Evolutionary conservation across 1,284 basidiomycete species (phyloP).

Genomic region (Quambalaria eucalypti): DNA sequence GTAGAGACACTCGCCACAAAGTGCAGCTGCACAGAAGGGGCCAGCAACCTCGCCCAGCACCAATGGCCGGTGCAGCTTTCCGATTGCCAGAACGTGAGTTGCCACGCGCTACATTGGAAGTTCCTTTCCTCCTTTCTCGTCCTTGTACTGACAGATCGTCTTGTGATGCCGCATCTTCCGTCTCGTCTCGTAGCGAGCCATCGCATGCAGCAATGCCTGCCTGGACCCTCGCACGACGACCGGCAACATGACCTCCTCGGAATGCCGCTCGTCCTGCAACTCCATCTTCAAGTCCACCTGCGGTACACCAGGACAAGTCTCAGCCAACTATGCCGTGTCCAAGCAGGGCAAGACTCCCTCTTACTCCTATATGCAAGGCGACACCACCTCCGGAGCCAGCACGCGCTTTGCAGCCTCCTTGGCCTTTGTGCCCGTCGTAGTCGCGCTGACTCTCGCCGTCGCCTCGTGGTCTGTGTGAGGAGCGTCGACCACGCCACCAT

Average conservation of each 20-base stretch:
- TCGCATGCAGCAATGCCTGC: slow-evolving; percentile 29
- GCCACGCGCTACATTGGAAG: too few species aligned
- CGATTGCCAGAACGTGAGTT: slow-evolving; percentile 38
- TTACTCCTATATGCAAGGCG: slow-evolving; percentile 29
- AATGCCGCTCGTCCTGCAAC: slow-evolving; percentile 23
- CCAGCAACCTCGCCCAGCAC: slow-evolving; percentile 31
- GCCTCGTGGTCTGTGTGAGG: too few species aligned
- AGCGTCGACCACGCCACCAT: too few species aligned
- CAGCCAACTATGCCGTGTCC: slow-evolving; percentile 33
- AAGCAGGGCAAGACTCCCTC: slow-evolving; percentile 27
- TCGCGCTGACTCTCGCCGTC: too few species aligned
- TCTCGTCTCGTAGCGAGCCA: too few species aligned
- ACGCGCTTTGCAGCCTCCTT: too few species aligned
- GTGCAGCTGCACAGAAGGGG: slow-evolving; percentile 32
- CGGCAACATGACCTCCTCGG: too few species aligned
- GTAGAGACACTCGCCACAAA: slow-evolving; percentile 11
- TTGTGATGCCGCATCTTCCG: too few species aligned
- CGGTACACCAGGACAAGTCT: slow-evolving; percentile 32
- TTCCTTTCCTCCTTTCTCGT: too few species aligned
- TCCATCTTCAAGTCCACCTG: slow-evolving; percentile 31
- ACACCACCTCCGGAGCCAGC: too few species aligned
- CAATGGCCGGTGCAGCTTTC: slow-evolving; percentile 41
- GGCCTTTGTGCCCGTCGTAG: too few species aligned
- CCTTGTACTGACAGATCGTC: too few species aligned
- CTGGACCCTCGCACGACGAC: slow-evolving; percentile 12